Evolutionary conservation across 2,329 filamentous ascomycete genomes (phyloP).

Genomic region (Lasiodiplodia citricola): DNA sequence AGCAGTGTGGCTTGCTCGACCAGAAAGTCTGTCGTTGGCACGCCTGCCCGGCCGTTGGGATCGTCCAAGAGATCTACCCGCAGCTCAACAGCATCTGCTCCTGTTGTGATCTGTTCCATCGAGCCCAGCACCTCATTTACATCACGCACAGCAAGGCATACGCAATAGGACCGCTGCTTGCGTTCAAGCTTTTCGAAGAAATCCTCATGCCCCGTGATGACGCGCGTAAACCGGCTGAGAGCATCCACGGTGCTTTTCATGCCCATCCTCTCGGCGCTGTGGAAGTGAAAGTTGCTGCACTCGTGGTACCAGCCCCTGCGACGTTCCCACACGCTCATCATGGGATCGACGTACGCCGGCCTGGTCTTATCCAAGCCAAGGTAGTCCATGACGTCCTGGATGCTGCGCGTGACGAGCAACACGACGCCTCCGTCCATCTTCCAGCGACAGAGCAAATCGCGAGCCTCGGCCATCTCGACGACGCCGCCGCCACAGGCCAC

Average conservation of each 20-base stretch:
- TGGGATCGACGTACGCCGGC: conserved; percentile 90
- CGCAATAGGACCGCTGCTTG: conserved; percentile 82
- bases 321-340: conserved; percentile 86
- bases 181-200: conserved; percentile 65
- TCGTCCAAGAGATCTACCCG: conserved; percentile 87
- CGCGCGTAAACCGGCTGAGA: conserved; percentile 73
- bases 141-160: conserved; percentile 79
- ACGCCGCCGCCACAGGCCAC: conserved; percentile 95
- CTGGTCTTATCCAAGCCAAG: conserved; percentile 86
- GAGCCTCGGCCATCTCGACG: conserved; percentile 82
- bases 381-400: conserved; percentile 86
- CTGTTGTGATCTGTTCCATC: conserved; percentile 64
- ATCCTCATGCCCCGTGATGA: conserved; percentile 67
- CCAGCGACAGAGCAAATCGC: conserved; percentile 75
- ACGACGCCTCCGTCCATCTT: conserved; percentile 68
- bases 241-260: conserved; percentile 65
- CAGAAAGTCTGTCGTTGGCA: conserved; percentile 75
- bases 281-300: conserved; percentile 94
- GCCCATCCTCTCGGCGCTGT: conserved; percentile 65
- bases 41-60: conserved; percentile 60
- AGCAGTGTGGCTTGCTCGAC: conserved; percentile 81
- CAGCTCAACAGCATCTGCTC: conserved; percentile 90
- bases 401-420: conserved; percentile 91
- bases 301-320: conserved; percentile 88
- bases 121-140: no score